phyloP scores from a whole-genome alignment of 2,329 filamentous ascomycete species.

The Aspergillus transmontanensis region DNA sequence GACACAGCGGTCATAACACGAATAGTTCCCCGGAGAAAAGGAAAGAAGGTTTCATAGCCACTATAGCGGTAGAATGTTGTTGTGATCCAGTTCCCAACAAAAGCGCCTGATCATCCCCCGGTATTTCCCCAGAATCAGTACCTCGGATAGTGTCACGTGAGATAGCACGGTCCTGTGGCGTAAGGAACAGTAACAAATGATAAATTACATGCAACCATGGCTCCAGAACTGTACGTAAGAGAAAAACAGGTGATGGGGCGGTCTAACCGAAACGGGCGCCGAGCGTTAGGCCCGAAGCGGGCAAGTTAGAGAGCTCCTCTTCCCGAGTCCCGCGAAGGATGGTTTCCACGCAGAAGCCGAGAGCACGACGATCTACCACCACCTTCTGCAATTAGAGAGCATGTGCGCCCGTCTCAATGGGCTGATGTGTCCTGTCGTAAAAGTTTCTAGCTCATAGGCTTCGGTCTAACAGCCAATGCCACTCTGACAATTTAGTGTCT shows the following conservation, averaged over 20 bases:
- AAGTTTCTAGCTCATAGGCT: not conserved
- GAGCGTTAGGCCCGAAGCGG: not conserved
- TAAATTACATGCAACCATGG: not conserved
- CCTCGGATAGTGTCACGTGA: slow-evolving; percentile 26
- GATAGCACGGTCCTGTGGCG: slow-evolving; percentile 22
- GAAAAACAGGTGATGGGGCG: not conserved
- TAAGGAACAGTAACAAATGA: slow-evolving; percentile 1
- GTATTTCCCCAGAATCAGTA: slow-evolving; percentile 29
- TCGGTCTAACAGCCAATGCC: not conserved
- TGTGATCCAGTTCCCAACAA: slow-evolving; percentile 25
- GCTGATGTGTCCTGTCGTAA: not conserved
- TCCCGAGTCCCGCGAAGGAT: slow-evolving; percentile 11
- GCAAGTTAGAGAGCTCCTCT: not conserved
- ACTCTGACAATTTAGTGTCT: slow-evolving; percentile 1
- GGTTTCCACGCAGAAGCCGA: slow-evolving; percentile 27
- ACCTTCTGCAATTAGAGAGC: not conserved
- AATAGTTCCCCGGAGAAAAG: not conserved
- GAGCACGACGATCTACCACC: slow-evolving; percentile 16
- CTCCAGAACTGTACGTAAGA: not conserved
- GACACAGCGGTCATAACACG: slow-evolving; percentile 6
- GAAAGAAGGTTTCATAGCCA: not conserved
- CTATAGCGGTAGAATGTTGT: slow-evolving; percentile 6
- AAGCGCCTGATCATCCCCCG: slow-evolving; percentile 25
- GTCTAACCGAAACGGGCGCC: not conserved
- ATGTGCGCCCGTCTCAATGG: not conserved